Conservation (phyloP, 2,329 filamentous ascomycete genomes). For the Colletotrichum viniferum region DNA sequence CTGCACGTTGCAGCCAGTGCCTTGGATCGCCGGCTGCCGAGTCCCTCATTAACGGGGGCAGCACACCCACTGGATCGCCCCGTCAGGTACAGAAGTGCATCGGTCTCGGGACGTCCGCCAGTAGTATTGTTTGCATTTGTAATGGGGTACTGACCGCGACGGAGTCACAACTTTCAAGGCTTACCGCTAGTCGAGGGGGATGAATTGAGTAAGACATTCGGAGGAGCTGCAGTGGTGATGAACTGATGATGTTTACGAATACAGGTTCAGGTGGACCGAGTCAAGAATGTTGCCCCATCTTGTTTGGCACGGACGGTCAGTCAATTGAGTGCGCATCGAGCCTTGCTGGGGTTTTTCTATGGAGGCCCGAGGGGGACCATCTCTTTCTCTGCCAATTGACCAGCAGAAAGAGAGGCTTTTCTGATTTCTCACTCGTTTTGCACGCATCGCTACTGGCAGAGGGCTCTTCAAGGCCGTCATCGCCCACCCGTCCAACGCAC, state of each 20-base stretch:
- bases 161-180: neutral
- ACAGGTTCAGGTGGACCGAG: neutral
- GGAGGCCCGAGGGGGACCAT: neutral
- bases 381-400: neutral
- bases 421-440: neutral
- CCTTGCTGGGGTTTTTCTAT: neutral
- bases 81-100: neutral
- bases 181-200: neutral
- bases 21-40: neutral
- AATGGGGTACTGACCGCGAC: neutral
- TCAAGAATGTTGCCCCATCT: neutral
- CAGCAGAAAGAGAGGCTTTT: neutral
- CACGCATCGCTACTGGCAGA: neutral
- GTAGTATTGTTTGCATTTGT: slow-evolving; percentile 3
- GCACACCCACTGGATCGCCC: neutral
- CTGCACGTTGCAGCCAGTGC: neutral
- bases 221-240: neutral
- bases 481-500: neutral
- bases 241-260: neutral
- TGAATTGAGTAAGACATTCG: neutral
- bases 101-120: neutral
- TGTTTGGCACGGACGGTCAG: neutral
- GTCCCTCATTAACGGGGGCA: neutral
- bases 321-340: neutral
- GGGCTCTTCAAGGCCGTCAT: neutral